A percentile compares a stretch with the other conserved stretches of the same genome.
These are phyloP conservation scores for Phoenix dactylifera DNA, from an alignment of 176 grass and related monocot species.

Conservation along the genomic window DNA sequence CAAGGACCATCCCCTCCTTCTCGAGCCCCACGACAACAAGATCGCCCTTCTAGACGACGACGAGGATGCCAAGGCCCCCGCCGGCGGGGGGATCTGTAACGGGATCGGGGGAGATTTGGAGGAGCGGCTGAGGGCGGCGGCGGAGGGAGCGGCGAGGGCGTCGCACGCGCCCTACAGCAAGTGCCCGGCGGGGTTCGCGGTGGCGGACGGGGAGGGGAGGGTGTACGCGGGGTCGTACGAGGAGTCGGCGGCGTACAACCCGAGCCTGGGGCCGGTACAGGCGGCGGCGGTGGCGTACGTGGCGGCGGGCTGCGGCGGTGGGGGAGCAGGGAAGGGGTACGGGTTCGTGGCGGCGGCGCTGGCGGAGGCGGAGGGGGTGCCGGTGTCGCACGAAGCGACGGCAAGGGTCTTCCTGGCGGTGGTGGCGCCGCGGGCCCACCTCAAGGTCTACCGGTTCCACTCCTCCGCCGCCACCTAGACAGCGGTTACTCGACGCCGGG, in stretches of 20 bases:
- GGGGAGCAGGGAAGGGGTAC: slow-evolving; percentile 8
- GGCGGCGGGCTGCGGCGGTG: slow-evolving; percentile 16
- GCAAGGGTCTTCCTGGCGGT: slow-evolving; percentile 65
- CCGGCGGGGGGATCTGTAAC: background rate
- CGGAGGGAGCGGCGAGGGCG: slow-evolving; percentile 45
- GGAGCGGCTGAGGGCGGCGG: slow-evolving; percentile 37
- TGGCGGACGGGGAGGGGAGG: slow-evolving; percentile 47
- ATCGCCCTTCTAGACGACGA: slow-evolving; percentile 21
- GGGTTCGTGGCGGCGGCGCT: slow-evolving; percentile 50
- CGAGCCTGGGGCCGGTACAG: slow-evolving; percentile 82
- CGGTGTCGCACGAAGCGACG: slow-evolving; percentile 66
- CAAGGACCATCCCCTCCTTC: slow-evolving; percentile 52
- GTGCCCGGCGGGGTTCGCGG: slow-evolving; percentile 72
- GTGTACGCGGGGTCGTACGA: slow-evolving; percentile 62
- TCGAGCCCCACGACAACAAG: slow-evolving; percentile 59
- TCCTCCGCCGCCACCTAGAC: slow-evolving; percentile 15
- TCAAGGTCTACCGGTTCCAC: slow-evolving; percentile 66
- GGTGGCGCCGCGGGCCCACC: slow-evolving; percentile 50
- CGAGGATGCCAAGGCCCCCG: slow-evolving; percentile 21
- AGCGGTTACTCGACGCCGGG: no score
- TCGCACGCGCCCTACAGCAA: slow-evolving; percentile 80
- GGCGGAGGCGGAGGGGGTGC: slow-evolving; percentile 54
- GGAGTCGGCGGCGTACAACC: slow-evolving; percentile 88
- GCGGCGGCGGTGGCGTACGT: slow-evolving; percentile 66
- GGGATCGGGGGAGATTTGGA: slow-evolving; percentile 4